These are phyloP conservation scores for Knufia fluminis DNA, from an alignment of 2,329 filamentous ascomycete species.

Conservation along the genomic window DNA sequence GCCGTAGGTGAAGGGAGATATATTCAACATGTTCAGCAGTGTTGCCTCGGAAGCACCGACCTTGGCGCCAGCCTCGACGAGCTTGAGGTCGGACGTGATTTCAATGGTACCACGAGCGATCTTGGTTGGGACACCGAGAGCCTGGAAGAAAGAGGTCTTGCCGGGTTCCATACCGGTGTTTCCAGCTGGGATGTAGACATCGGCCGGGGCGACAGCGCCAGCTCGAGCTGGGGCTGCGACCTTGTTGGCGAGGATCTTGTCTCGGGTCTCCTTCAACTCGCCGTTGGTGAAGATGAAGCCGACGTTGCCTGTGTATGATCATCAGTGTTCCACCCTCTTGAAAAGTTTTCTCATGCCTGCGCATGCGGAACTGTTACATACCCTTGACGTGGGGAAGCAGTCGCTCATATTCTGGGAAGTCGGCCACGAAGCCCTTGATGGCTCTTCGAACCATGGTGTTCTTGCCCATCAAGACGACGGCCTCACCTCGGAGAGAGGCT, in stretches of 20 bases:
- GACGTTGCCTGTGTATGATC: conserved; percentile 61
- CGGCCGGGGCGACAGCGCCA: conserved; percentile 84
- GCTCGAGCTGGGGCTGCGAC: conserved; percentile 96
- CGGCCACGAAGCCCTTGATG: conserved; percentile 83
- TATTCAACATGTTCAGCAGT: conserved; percentile 99
- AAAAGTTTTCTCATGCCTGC: conserved; percentile 7
- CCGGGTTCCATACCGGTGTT: conserved; percentile 99
- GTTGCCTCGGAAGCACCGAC: conserved; percentile 98
- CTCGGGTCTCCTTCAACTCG: conserved; percentile 84
- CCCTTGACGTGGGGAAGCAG: conserved; percentile 89
- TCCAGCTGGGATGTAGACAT: conserved; percentile 92
- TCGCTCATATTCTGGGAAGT: conserved; percentile 95
- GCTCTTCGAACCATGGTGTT: conserved; percentile 99
- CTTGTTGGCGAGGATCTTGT: conserved; percentile 93
- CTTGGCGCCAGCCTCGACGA: conserved; percentile 85
- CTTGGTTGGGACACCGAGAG: conserved; percentile 99
- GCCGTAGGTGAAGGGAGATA: conserved; percentile 99
- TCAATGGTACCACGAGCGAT: conserved; percentile 99
- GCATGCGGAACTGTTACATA: conserved; percentile 25
- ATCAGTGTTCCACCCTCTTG: conserved; percentile 12
- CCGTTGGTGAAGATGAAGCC: conserved; percentile 99
- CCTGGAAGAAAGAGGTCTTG: conserved; percentile 99
- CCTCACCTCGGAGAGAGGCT: conserved; percentile 77
- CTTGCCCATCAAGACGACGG: conserved; percentile 98
- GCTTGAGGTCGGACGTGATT: conserved; percentile 96